phyloP scores from a whole-genome alignment of 139 green algal genomes.

The Nannochloris sp. region DNA sequence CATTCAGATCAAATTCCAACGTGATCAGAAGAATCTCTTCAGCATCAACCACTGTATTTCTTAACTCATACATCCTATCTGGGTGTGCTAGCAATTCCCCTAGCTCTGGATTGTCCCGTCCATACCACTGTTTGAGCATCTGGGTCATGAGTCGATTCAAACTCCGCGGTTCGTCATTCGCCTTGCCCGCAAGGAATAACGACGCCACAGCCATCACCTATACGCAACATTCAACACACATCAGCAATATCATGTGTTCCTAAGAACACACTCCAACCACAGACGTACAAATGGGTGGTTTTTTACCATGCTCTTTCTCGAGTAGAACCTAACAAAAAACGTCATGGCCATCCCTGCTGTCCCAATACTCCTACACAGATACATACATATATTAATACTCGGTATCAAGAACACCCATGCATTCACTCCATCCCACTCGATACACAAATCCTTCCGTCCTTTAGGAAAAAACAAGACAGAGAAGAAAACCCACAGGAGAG shows the following conservation, averaged over 20 bases:
- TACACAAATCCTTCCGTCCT: too few species aligned
- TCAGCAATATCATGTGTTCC: not conserved
- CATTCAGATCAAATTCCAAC: conserved; percentile 34
- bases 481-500: too few species aligned
- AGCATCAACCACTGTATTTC: conserved; percentile 16
- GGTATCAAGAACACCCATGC: not conserved
- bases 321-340: conserved; percentile 25
- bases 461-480: too few species aligned
- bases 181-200: conserved; percentile 26
- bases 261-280: not conserved
- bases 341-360: conserved; percentile 20
- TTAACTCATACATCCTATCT: not conserved
- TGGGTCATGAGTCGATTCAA: conserved; percentile 3
- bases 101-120: conserved; percentile 17
- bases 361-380: conserved; percentile 1
- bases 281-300: conserved; percentile 27
- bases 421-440: too few species aligned
- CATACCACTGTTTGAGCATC: conserved; percentile 26
- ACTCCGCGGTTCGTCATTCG: conserved; percentile 11
- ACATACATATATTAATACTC: not conserved
- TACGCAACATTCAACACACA: not conserved
- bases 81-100: not conserved
- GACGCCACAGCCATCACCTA: conserved; percentile 19
- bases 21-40: conserved; percentile 26
- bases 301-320: conserved; percentile 25